Evolutionary conservation across 257 asterid genomes (phyloP).

Genomic region (Fraxinus excelsior): DNA sequence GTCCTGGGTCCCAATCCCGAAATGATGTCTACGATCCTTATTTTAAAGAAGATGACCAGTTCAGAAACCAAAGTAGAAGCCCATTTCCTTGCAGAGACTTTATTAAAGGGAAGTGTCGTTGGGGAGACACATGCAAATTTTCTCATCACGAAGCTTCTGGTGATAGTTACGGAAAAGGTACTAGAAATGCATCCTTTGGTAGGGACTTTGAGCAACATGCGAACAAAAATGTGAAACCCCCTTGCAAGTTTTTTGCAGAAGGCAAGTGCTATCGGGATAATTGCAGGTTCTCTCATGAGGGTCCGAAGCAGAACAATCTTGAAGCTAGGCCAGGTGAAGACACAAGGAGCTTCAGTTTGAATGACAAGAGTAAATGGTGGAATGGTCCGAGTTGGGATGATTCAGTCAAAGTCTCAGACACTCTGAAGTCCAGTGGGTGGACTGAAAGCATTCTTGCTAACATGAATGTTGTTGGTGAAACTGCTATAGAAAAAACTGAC

Average conservation of each 20-base stretch:
- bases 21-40: slow-evolving; percentile 47
- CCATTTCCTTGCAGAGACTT: slow-evolving; percentile 61
- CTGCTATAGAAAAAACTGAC: slow-evolving; percentile 33
- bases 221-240: slow-evolving; percentile 40
- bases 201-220: slow-evolving; percentile 41
- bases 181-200: slow-evolving; percentile 43
- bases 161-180: slow-evolving; percentile 41
- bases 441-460: slow-evolving; percentile 32
- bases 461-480: slow-evolving; percentile 23
- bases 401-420: slow-evolving; percentile 26
- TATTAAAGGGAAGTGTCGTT: slow-evolving; percentile 62
- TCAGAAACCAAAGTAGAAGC: slow-evolving; percentile 49
- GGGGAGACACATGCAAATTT: slow-evolving; percentile 82
- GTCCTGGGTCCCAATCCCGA: slow-evolving; percentile 43
- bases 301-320: slow-evolving; percentile 30
- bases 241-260: slow-evolving; percentile 67
- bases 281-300: slow-evolving; percentile 73
- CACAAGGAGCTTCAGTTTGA: slow-evolving; percentile 33
- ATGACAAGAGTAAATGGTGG: slow-evolving; percentile 40
- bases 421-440: slow-evolving; percentile 40
- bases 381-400: slow-evolving; percentile 53
- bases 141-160: slow-evolving; percentile 60
- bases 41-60: slow-evolving; percentile 48
- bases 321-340: slow-evolving; percentile 45
- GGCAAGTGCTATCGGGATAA: slow-evolving; percentile 65